Evolutionary conservation across 352 stramenopile species (phyloP).

Genomic region (Globisporangium okanoganense): DNA sequence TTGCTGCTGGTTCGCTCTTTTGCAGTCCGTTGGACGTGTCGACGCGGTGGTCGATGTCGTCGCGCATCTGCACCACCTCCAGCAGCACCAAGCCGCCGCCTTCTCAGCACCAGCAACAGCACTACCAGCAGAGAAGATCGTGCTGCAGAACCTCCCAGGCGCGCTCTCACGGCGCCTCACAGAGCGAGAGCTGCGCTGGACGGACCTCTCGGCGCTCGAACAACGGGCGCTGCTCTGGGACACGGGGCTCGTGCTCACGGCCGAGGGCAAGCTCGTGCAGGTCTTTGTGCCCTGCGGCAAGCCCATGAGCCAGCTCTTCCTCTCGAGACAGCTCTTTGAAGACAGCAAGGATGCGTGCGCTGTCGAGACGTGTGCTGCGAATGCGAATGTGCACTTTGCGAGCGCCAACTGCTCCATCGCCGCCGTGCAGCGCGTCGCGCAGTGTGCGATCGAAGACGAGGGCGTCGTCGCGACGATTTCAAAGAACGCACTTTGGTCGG

Average conservation of each 20-base stretch:
- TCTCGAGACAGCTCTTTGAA: slow-evolving; percentile 3
- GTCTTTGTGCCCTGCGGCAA: slow-evolving; percentile 11
- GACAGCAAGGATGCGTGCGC: slow-evolving; percentile 1
- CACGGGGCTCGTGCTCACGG: slow-evolving; percentile 31
- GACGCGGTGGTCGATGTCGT: slow-evolving; percentile 3
- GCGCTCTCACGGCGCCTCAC: neutral
- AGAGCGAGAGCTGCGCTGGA: neutral
- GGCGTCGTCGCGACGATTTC: neutral
- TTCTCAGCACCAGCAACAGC: neutral
- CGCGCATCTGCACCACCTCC: slow-evolving; percentile 2
- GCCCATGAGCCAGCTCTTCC: slow-evolving; percentile 9
- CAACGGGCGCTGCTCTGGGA: slow-evolving; percentile 61
- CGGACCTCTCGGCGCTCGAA: slow-evolving; percentile 9
- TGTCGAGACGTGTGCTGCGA: neutral
- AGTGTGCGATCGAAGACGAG: slow-evolving; percentile 9
- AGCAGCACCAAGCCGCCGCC: neutral
- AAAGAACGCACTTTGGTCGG: slow-evolving; percentile 4
- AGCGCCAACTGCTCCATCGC: slow-evolving; percentile 5
- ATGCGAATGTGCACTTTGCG: neutral
- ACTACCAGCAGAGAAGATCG: neutral
- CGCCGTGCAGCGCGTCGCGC: neutral
- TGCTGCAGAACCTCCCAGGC: neutral
- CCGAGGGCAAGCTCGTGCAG: slow-evolving; percentile 8
- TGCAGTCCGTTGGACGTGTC: neutral
- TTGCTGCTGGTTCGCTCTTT: neutral